Evolutionary conservation across 768 basidiomycete species (phyloP), one percentile per base, ranked within the genome.

Genomic region (Mycena filopes): DNA sequence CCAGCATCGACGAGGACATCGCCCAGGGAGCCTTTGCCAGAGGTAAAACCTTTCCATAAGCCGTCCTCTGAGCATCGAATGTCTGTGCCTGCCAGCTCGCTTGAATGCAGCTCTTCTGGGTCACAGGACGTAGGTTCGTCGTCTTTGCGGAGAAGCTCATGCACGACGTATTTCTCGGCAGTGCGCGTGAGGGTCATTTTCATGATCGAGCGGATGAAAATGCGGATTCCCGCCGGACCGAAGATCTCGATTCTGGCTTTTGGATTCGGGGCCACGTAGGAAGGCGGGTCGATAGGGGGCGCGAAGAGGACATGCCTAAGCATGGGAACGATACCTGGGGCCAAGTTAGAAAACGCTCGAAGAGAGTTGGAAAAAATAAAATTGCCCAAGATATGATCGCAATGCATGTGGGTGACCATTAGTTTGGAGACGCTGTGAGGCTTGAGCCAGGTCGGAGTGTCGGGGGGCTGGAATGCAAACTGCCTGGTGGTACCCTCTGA

Each of bases 201-300:
- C 71, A 95, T 82, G 58, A 85, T 86, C 42, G 84, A 84, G 46
- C 94, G 90, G 26, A 96, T 79, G 75, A 95, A 92, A 21, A 79
- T 76, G 29, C 95, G 90, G 21, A 95, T 76, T 28, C 94, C 94
- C 15, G 87, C 85, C 0, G 93, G 94, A 0, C 94, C 94, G 72
- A 89, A 95, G 26, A 96, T 82, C 49, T 94, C 86, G 36, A 95
- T 79, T 40, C 77, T 81, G 0, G 87, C 86, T 81, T 86, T 70
- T 71, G 21, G 74, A 68, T 65, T 72, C 71, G 16, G 63, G 42
- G 11, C 63, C 33, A 41, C 43, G 63, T 48, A 29, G 46, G 69
- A 38, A 70, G 61, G 33, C 61, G 53, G 40, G 66, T 70, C 70
- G 59, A 66, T 71, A 57, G 69, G 73, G 36, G 81, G 85, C 60